Percentiles rank a stretch among this genome's conserved stretches.
Conservation (phyloP, 2,329 filamentous ascomycete species). For the Epichloe baconii region DNA sequence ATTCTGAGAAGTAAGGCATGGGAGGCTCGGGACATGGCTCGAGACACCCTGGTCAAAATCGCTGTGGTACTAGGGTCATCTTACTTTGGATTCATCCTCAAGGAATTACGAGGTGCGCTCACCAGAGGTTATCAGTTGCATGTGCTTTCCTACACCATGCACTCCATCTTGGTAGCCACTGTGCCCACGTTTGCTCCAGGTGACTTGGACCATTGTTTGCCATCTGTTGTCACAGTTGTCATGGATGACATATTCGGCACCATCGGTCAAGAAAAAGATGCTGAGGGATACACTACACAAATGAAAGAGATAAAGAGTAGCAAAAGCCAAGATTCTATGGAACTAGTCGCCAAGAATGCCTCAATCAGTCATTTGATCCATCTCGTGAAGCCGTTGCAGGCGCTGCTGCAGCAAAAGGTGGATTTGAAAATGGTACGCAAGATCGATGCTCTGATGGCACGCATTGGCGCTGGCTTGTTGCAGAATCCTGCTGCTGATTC, state of each 20-base stretch:
- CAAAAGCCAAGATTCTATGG: constrained; percentile 97
- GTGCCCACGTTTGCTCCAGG: constrained; percentile 64
- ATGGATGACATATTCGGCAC: constrained; percentile 97
- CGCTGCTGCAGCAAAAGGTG: constrained; percentile 70
- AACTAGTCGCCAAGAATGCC: constrained; percentile 72
- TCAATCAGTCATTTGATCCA: constrained; percentile 62
- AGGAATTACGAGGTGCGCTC: constrained; percentile 73
- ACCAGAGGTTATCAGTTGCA: constrained; percentile 85
- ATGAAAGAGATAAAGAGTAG: constrained; percentile 98
- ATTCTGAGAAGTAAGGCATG: constrained; percentile 81
- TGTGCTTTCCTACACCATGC: constrained; percentile 87
- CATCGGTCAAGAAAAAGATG: constrained; percentile 90
- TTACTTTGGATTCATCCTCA: constrained; percentile 86
- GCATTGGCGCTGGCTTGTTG: constrained; percentile 70
- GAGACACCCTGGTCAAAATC: constrained; percentile 78
- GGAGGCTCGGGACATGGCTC: constrained; percentile 80
- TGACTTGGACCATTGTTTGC: constrained; percentile 78
- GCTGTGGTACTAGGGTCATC: constrained; percentile 65
- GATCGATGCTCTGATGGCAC: constrained; percentile 74
- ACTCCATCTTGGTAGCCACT: constrained; percentile 71
- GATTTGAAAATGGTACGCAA: constrained; percentile 74
- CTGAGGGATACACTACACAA: constrained; percentile 84
- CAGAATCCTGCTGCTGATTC: constrained; percentile 69
- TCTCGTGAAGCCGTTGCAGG: constrained; percentile 65
- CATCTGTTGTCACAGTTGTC: constrained; percentile 65